A percentile compares a stretch with the other conserved stretches of the same genome.
Evolutionary conservation across 2,329 filamentous ascomycete species (phyloP).

Genomic region (Aureobasidium pullulans): DNA sequence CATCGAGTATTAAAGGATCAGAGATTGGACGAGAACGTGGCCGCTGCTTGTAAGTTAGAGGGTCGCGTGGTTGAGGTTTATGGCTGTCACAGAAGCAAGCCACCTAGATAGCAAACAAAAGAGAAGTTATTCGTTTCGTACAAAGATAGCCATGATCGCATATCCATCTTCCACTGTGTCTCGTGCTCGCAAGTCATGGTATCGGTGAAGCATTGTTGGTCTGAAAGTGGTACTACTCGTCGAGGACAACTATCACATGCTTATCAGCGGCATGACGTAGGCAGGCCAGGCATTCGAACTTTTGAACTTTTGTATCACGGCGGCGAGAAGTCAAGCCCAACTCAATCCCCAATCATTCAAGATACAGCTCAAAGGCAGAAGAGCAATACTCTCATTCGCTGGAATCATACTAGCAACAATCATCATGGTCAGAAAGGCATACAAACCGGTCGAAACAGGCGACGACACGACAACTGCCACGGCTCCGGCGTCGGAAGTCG

Average conservation of each 20-base stretch:
- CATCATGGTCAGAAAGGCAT: slow-evolving; percentile 2
- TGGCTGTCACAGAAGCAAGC: not conserved
- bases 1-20: slow-evolving; percentile 7
- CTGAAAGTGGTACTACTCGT: no score
- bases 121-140: not conserved
- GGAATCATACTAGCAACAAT: not conserved
- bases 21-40: not conserved
- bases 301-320: not conserved
- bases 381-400: not conserved
- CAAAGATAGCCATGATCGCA: not conserved
- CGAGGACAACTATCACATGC: not conserved
- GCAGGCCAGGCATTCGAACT: no score
- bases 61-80: no score
- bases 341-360: not conserved
- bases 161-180: no score
- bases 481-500: slow-evolving; percentile 28
- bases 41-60: not conserved
- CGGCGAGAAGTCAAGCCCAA: not conserved
- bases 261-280: not conserved
- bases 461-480: slow-evolving; percentile 20
- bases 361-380: not conserved
- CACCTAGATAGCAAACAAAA: not conserved
- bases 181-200: not conserved
- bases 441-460: slow-evolving; percentile 5
- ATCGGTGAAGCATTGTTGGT: no score